phyloP scores from a whole-genome alignment of 2,329 filamentous ascomycete genomes.

The Cladosporium phlei region DNA sequence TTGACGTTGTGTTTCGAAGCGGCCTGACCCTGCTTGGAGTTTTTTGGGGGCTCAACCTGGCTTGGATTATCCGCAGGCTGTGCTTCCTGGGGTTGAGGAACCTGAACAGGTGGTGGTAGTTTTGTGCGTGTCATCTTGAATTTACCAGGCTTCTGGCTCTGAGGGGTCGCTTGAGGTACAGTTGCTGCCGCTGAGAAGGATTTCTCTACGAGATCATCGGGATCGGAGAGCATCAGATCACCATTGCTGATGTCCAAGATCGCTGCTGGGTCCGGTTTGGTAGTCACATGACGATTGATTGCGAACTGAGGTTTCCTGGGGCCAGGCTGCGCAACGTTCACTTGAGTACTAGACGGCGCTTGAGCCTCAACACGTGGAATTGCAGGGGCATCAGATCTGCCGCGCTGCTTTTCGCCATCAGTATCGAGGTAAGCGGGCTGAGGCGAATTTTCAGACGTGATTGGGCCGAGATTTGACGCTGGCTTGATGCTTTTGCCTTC shows the following conservation, averaged over 20 bases:
- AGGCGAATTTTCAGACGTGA: no score
- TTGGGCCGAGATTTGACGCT: no score
- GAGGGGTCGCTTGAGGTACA: background rate
- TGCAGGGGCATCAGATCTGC: no score
- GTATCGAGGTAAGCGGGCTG: no score
- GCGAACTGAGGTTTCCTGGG: background rate
- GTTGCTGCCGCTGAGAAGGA: slow-evolving; percentile 14
- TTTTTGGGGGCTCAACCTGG: background rate
- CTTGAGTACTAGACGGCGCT: background rate
- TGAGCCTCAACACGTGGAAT: no score
- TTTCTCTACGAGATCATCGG: slow-evolving; percentile 18
- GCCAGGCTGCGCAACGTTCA: background rate
- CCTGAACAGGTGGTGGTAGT: background rate
- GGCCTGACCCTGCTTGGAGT: no score
- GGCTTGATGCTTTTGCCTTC: no score
- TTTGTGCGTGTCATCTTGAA: slow-evolving; percentile 1
- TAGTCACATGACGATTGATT: background rate
- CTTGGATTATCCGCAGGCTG: background rate
- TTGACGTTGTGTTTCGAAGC: background rate
- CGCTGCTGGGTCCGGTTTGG: background rate
- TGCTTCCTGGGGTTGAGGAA: background rate
- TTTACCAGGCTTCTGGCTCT: background rate
- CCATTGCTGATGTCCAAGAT: background rate
- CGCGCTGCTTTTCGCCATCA: no score
- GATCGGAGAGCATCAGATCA: background rate